Percentiles rank a stretch among this genome's conserved stretches.
Conservation (phyloP, 768 basidiomycete genomes). For the Boletellus ananas region DNA sequence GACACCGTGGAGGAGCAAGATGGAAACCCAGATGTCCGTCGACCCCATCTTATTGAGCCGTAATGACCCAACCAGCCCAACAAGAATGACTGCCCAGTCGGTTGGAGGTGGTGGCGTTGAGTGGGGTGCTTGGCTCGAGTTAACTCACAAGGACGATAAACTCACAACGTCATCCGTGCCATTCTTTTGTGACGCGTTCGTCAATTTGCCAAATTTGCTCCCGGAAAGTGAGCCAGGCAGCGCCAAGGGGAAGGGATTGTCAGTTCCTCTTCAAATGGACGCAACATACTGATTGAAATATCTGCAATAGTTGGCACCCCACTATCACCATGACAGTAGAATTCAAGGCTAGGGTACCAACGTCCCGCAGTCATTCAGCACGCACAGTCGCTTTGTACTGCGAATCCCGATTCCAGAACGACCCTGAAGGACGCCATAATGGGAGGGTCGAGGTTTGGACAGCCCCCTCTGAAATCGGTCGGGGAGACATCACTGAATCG, state of each 20-base stretch:
- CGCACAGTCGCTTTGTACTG: slow-evolving; percentile 59
- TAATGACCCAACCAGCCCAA: slow-evolving; percentile 37
- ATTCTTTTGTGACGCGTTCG: slow-evolving; percentile 55
- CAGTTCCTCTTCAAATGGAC: background rate
- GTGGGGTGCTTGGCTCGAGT: slow-evolving; percentile 53
- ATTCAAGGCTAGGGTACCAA: slow-evolving; percentile 59
- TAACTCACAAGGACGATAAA: slow-evolving; percentile 44
- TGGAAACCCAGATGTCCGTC: slow-evolving; percentile 34
- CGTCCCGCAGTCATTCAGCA: slow-evolving; percentile 37
- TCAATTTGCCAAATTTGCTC: slow-evolving; percentile 44
- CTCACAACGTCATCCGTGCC: slow-evolving; percentile 48
- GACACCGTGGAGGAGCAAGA: slow-evolving; percentile 34
- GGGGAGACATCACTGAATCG: slow-evolving; percentile 37
- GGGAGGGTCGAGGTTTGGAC: slow-evolving; percentile 62
- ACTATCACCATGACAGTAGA: slow-evolving; percentile 60
- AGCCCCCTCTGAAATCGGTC: slow-evolving; percentile 53
- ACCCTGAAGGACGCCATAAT: slow-evolving; percentile 57
- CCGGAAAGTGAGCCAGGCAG: slow-evolving; percentile 44
- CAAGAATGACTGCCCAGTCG: slow-evolving; percentile 36
- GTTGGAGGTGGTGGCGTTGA: slow-evolving; percentile 53
- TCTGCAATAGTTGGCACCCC: slow-evolving; percentile 50
- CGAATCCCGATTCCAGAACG: slow-evolving; percentile 46
- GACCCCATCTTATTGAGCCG: slow-evolving; percentile 40
- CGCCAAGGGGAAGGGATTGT: slow-evolving; percentile 8
- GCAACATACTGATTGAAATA: background rate